Conservation (phyloP, 345 rosid genomes). For the Lepidium sativum region DNA sequence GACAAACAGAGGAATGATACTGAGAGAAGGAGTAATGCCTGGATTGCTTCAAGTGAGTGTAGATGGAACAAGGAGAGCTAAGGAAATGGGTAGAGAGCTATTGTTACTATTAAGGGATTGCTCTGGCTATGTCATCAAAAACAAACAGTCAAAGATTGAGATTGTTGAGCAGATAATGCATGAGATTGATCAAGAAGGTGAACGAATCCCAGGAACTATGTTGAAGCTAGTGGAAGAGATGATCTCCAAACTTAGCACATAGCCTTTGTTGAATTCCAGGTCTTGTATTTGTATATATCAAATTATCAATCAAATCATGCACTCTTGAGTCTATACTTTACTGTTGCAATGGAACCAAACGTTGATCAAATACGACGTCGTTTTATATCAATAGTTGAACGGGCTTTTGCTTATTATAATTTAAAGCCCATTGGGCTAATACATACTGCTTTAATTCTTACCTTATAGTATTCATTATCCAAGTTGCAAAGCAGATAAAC, state of each 20-base stretch:
- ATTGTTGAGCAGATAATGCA: constrained; percentile 51
- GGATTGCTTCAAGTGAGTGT: constrained; percentile 74
- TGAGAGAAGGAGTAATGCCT: constrained; percentile 74
- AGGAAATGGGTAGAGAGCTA: constrained; percentile 51
- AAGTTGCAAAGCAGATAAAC: too few relatives aligned
- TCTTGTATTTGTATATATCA: background rate
- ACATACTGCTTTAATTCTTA: background rate
- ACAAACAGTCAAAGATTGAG: constrained; percentile 38
- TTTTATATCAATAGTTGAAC: background rate
- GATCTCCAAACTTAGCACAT: constrained; percentile 64
- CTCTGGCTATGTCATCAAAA: constrained; percentile 18
- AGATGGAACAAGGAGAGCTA: constrained; percentile 61
- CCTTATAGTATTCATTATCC: too few relatives aligned
- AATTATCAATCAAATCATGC: background rate
- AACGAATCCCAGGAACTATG: constrained; percentile 33
- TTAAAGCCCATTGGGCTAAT: background rate
- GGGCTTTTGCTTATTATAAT: background rate
- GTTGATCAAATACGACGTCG: background rate
- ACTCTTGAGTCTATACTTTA: background rate
- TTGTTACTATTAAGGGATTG: constrained; percentile 60
- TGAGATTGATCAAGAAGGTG: constrained; percentile 63
- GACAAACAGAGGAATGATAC: constrained; percentile 50
- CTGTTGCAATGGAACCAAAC: too few relatives aligned
- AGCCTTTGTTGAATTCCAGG: background rate
- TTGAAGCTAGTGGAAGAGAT: constrained; percentile 62